phyloP scores from a whole-genome alignment of 352 stramenopile species.

The Stephanocyclus meneghinianus region DNA sequence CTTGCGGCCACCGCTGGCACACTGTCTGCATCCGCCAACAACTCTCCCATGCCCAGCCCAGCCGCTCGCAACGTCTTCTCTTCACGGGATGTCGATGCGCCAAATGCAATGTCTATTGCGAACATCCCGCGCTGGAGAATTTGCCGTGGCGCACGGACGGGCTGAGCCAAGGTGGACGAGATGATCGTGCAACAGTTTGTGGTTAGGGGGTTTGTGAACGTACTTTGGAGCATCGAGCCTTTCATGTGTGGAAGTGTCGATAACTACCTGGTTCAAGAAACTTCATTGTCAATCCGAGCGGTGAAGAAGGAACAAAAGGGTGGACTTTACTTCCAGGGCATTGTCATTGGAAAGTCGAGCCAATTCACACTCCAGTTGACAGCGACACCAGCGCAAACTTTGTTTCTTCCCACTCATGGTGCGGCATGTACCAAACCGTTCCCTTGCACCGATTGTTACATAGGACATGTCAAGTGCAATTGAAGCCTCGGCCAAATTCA shows the following conservation, averaged over 20 bases:
- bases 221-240: constrained; percentile 47
- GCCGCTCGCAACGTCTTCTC: constrained; percentile 43
- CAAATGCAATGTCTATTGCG: constrained; percentile 60
- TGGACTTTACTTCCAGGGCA: constrained; percentile 31
- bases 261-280: constrained; percentile 58
- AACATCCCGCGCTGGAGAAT: constrained; percentile 58
- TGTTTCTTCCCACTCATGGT: constrained; percentile 50
- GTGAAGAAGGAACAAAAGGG: constrained; percentile 27
- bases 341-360: constrained; percentile 53
- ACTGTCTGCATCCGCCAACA: constrained; percentile 56
- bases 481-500: constrained; percentile 63
- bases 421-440: constrained; percentile 59
- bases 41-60: constrained; percentile 48
- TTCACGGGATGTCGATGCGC: constrained; percentile 66
- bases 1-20: constrained; percentile 64
- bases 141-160: constrained; percentile 56
- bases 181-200: constrained; percentile 54
- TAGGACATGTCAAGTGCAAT: constrained; percentile 27
- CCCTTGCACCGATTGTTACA: constrained; percentile 32
- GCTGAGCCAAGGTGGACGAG: constrained; percentile 59
- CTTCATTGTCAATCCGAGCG: constrained; percentile 63
- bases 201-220: constrained; percentile 48
- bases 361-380: constrained; percentile 40
- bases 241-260: constrained; percentile 67
- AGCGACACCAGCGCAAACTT: constrained; percentile 53